A percentile compares a stretch with the other conserved stretches of the same genome.
Conservation (phyloP, 1,139 yeast species). For the Chernovozyma aurita region DNA sequence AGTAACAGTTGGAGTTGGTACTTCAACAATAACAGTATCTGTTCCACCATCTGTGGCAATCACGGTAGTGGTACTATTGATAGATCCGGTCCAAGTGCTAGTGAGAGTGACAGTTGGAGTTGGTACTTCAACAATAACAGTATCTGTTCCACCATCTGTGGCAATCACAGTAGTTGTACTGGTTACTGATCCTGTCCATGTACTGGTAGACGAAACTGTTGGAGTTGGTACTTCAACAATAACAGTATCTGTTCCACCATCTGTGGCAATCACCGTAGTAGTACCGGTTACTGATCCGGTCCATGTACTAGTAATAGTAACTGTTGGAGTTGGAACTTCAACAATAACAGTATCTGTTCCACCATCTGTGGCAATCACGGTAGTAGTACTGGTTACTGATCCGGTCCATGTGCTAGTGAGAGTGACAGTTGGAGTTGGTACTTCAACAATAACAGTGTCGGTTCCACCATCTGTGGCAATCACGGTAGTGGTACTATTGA, state of each 20-base stretch:
- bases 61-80: too few relatives aligned
- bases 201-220: too few relatives aligned
- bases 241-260: not conserved
- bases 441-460: constrained; percentile 1
- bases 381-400: not conserved
- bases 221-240: constrained; percentile 14
- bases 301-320: constrained; percentile 7
- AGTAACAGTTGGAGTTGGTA: too few relatives aligned
- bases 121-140: too few relatives aligned
- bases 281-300: not conserved
- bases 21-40: too few relatives aligned
- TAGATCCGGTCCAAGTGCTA: too few relatives aligned
- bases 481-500: constrained; percentile 5
- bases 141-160: too few relatives aligned
- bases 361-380: constrained; percentile 8
- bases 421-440: constrained; percentile 5
- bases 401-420: not conserved
- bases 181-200: too few relatives aligned
- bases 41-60: too few relatives aligned
- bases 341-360: constrained; percentile 10
- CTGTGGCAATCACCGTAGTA: not conserved
- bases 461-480: constrained; percentile 6
- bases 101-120: too few relatives aligned
- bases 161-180: too few relatives aligned
- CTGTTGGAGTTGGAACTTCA: constrained; percentile 2